Evolutionary conservation across 495 filamentous ascomycete species (phyloP).

Genomic region (Aspergillus taichungensis): DNA sequence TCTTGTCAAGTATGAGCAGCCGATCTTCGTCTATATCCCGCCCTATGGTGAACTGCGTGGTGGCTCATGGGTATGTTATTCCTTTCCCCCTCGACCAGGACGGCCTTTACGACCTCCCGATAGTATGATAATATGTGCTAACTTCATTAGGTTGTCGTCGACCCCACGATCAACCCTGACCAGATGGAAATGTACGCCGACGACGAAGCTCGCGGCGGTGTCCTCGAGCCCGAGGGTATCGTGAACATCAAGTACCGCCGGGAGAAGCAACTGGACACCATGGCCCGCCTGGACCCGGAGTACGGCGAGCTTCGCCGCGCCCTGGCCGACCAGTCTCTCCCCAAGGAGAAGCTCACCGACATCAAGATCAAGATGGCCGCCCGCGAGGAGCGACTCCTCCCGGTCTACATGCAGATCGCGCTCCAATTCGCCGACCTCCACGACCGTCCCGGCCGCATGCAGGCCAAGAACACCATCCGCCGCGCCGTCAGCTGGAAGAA

Average conservation of each 20-base stretch:
- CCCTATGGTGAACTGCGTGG: slow-evolving; percentile 94
- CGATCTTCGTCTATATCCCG: slow-evolving; percentile 97
- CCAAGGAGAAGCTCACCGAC: slow-evolving; percentile 59
- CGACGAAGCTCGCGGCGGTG: slow-evolving; percentile 89
- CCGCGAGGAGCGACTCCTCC: slow-evolving; percentile 81
- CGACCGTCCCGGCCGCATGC: slow-evolving; percentile 94
- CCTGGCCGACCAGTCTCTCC: slow-evolving; percentile 56
- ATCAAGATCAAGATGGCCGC: slow-evolving; percentile 82
- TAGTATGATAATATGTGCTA: no score
- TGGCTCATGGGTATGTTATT: slow-evolving; percentile 96
- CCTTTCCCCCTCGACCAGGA: no score
- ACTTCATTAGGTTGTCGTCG: slow-evolving; percentile 67
- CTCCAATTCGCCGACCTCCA: slow-evolving; percentile 95
- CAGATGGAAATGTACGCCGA: slow-evolving; percentile 99
- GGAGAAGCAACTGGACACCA: slow-evolving; percentile 95
- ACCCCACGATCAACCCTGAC: slow-evolving; percentile 93
- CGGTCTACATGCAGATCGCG: slow-evolving; percentile 87
- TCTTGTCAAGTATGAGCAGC: slow-evolving; percentile 96
- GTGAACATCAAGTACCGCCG: slow-evolving; percentile 96
- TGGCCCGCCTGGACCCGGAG: slow-evolving; percentile 82
- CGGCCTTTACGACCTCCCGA: no score
- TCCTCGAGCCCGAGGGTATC: slow-evolving; percentile 96
- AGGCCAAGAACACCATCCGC: slow-evolving; percentile 92
- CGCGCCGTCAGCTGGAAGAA: slow-evolving; percentile 75
- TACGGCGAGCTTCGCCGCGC: slow-evolving; percentile 78